Evolutionary conservation across 2,329 filamentous ascomycete species (phyloP).

Genomic region (Fusarium musae): DNA sequence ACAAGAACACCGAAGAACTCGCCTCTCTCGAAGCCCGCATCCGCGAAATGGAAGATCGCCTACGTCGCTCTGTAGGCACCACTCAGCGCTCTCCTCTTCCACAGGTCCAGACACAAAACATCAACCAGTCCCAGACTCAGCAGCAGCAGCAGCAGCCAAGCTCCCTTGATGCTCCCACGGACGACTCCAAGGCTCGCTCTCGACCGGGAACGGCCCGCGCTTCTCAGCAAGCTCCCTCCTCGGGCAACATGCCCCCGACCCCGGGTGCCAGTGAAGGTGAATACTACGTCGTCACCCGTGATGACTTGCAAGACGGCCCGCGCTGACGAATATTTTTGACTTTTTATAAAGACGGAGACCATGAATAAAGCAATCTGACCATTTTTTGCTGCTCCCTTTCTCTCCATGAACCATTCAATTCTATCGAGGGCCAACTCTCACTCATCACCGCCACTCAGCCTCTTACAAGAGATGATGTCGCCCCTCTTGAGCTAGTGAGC

Average conservation of each 20-base stretch:
- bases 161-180: conserved; percentile 39
- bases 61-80: conserved; percentile 57
- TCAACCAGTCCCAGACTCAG: conserved; percentile 32
- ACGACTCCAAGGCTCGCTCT: conserved; percentile 56
- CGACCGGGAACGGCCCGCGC: conserved; percentile 65
- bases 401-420: conserved; percentile 25
- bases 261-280: conserved; percentile 73
- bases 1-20: conserved; percentile 79
- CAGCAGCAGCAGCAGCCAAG: conserved; percentile 14
- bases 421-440: background rate
- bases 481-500: conserved; percentile 22
- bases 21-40: conserved; percentile 86
- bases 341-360: conserved; percentile 51
- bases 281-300: conserved; percentile 56
- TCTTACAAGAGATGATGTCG: conserved; percentile 19
- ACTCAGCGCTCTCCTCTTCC: conserved; percentile 33
- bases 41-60: conserved; percentile 83
- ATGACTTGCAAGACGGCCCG: conserved; percentile 45
- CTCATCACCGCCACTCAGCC: conserved; percentile 5
- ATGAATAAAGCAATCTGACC: conserved; percentile 45
- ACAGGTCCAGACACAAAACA: conserved; percentile 22
- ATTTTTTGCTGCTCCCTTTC: conserved; percentile 6
- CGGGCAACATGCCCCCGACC: conserved; percentile 69
- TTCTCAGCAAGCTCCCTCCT: conserved; percentile 62
- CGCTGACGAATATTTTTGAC: conserved; percentile 46